Evolutionary conservation across 1,284 basidiomycete genomes (phyloP).

Genomic region (Thecaphora thlaspeos): DNA sequence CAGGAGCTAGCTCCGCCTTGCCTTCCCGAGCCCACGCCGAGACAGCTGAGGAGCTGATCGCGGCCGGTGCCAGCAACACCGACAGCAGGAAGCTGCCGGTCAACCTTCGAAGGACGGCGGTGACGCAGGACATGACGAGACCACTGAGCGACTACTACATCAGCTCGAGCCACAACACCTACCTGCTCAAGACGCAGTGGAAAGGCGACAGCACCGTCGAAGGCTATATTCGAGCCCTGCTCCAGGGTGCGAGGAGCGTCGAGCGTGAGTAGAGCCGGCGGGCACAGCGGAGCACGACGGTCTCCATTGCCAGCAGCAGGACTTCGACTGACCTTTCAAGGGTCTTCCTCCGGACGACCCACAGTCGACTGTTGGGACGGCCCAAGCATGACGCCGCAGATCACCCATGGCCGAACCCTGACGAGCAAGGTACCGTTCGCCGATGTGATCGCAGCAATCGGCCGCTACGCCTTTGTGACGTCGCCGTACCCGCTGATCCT

Average conservation of each 20-base stretch:
- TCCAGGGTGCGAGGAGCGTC: conserved; percentile 87
- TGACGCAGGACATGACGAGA: conserved; percentile 65
- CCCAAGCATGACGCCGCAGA: conserved; percentile 61
- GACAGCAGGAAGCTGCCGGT: conserved; percentile 19
- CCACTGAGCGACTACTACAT: conserved; percentile 87
- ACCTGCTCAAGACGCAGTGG: conserved; percentile 90
- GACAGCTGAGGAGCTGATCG: conserved; percentile 27
- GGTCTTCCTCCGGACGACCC: too few species aligned
- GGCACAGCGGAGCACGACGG: too few species aligned
- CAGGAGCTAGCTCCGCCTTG: too few species aligned
- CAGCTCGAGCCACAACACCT: conserved; percentile 95
- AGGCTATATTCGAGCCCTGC: conserved; percentile 88
- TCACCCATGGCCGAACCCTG: conserved; percentile 87
- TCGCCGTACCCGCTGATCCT: conserved; percentile 94
- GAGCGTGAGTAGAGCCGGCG: conserved; percentile 42
- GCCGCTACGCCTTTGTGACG: conserved; percentile 86
- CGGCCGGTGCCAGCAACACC: conserved; percentile 23
- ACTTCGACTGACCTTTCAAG: too few species aligned
- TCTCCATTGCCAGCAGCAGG: too few species aligned
- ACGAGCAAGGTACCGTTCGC: conserved; percentile 82
- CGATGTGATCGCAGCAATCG: conserved; percentile 82
- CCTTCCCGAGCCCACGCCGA: conserved; percentile 29
- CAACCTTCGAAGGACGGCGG: conserved; percentile 29
- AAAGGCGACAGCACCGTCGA: conserved; percentile 91
- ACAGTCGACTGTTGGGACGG: conserved; percentile 93